A percentile compares a stretch with the other conserved stretches of the same genome.
phyloP scores from a whole-genome alignment of 2,329 filamentous ascomycete species.

The Pseudocercospora crystallina region DNA sequence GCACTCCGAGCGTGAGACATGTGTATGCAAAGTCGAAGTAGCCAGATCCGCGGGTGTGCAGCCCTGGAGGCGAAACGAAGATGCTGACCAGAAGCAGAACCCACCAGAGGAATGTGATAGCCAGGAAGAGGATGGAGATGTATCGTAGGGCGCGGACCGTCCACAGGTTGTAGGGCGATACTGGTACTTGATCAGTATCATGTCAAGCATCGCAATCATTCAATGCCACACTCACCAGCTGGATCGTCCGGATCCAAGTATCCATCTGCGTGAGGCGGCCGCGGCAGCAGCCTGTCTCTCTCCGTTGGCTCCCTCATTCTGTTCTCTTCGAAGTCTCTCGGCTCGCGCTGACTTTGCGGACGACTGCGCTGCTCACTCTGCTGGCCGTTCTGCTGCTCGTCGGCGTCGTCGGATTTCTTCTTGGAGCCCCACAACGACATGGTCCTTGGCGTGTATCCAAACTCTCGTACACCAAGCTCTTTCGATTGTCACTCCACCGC shows the following conservation, averaged over 20 bases:
- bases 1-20: slow-evolving; percentile 71
- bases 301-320: slow-evolving; percentile 54
- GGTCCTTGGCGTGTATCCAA: slow-evolving; percentile 15
- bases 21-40: slow-evolving; percentile 88
- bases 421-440: slow-evolving; percentile 60
- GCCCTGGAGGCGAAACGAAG: slow-evolving; percentile 85
- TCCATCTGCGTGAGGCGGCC: slow-evolving; percentile 61
- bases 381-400: slow-evolving; percentile 33
- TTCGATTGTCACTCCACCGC: slow-evolving; percentile 2
- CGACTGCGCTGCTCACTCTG: slow-evolving; percentile 25
- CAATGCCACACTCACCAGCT: slow-evolving; percentile 57
- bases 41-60: slow-evolving; percentile 84
- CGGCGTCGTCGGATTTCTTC: slow-evolving; percentile 45
- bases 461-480: slow-evolving; percentile 7
- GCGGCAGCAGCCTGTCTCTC: slow-evolving; percentile 67
- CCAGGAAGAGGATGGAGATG: slow-evolving; percentile 72
- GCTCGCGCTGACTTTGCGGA: slow-evolving; percentile 14
- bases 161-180: slow-evolving; percentile 93
- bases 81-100: slow-evolving; percentile 80
- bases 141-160: slow-evolving; percentile 78
- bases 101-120: slow-evolving; percentile 88
- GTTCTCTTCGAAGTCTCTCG: slow-evolving; percentile 20
- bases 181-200: slow-evolving; percentile 40
- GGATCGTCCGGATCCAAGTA: slow-evolving; percentile 79
- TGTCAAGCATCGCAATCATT: neutral